Conservation (phyloP, 2,329 filamentous ascomycete genomes). For the Zymoseptoria ardabiliae region DNA sequence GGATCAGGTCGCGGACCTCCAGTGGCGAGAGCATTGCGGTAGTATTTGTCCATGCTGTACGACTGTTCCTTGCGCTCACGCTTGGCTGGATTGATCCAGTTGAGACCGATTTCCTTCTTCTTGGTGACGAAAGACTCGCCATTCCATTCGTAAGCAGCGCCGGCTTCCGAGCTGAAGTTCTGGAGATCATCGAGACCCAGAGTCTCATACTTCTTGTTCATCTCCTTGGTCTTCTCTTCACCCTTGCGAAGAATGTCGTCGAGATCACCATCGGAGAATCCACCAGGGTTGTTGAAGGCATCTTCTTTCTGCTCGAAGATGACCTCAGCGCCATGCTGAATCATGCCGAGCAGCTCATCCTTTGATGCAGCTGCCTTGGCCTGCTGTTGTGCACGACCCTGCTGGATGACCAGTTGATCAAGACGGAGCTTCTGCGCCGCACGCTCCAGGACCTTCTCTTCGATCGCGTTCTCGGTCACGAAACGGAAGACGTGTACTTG, state of each 20-base stretch:
- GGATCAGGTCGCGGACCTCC: conserved; percentile 70
- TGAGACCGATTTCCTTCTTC: conserved; percentile 78
- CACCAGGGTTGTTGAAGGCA: conserved; percentile 50
- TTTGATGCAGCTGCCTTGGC: conserved; percentile 90
- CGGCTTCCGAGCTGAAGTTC: conserved; percentile 90
- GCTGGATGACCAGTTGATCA: conserved; percentile 95
- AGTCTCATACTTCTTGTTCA: conserved; percentile 93
- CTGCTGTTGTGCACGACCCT: conserved; percentile 85
- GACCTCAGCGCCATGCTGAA: conserved; percentile 94
- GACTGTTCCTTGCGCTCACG: conserved; percentile 96
- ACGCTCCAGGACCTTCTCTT: conserved; percentile 94
- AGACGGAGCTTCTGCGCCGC: conserved; percentile 94
- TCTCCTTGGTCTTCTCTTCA: conserved; percentile 77
- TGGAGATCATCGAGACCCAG: conserved; percentile 94
- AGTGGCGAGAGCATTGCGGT: conserved; percentile 81
- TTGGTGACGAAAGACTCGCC: conserved; percentile 88
- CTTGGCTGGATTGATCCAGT: conserved; percentile 97
- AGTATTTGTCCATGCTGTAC: conserved; percentile 99
- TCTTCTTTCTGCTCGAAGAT: conserved; percentile 75
- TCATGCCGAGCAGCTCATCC: conserved; percentile 94
- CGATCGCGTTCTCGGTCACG: conserved; percentile 94
- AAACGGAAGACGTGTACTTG: conserved; percentile 96
- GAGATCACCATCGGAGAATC: conserved; percentile 80
- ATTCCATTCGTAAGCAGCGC: conserved; percentile 88
- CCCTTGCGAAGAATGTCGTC: conserved; percentile 80